Evolutionary conservation across 2,329 filamentous ascomycete genomes (phyloP), one percentile per base, ranked within the genome.

Genomic region (Plenodomus tracheiphilus): DNA sequence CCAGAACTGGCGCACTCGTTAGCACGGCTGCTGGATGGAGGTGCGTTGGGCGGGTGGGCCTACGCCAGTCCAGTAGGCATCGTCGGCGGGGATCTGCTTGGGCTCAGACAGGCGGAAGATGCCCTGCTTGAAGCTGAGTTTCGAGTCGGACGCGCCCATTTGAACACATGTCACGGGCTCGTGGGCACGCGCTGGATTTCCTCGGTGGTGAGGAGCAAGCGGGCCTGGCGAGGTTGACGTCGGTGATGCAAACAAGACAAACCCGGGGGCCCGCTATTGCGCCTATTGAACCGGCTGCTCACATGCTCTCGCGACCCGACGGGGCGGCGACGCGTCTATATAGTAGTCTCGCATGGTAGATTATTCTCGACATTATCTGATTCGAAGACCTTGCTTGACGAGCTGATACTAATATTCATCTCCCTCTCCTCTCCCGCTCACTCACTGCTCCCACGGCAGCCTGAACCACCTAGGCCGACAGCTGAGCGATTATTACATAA

Each of bases 121-220:
- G 76, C 92, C 93, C 77, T 96, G 90, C 77, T 97, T 97, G 83
- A 99, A 97, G 70, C 93, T 91, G 70, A 97, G 86, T 82, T 97
- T 97, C 67, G 93, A 97, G 78, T 97, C 93, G 76, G 93, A 97
- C 71, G 93, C 93, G 75, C 94, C 94, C 94, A 99, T 99, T 61
- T 73, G 70, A 49, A 63, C 64, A 58, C 68, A 69, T 69, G 56
- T 62, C 66, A 68, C 58, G 51, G 39, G 41, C 56, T 59, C 50
- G 66, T 51, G 52, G 50, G 58, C 50, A 58, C 61, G 64, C 59
- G 46, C 46, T 42, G 44, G 4, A 32, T 6, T 10, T 32, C 6
- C 9, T 4, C 4, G 9, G 28, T 32, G 6, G 28, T 32, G 15
- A 10, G 28, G 28, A 15, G 28, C 8, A 15, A 32, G 28, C 28